Conservation (phyloP, 345 rosid species). For the Angophora floribunda region DNA sequence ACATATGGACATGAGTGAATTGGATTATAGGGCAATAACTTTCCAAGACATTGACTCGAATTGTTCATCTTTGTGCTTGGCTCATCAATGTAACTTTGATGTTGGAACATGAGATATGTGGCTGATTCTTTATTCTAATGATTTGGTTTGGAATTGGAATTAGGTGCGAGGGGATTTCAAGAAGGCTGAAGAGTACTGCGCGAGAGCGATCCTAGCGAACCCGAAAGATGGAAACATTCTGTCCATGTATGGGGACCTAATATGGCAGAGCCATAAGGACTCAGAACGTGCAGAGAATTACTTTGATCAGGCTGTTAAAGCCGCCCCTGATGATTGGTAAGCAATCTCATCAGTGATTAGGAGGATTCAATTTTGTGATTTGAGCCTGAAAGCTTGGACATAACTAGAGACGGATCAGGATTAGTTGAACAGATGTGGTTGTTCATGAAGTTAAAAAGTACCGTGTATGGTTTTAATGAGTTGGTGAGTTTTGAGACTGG, state of each 20-base stretch:
- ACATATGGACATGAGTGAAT: background rate
- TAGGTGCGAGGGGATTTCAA: conserved; percentile 56
- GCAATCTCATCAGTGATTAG: background rate
- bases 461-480: background rate
- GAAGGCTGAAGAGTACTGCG: conserved; percentile 83
- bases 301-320: conserved; percentile 73
- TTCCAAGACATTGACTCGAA: background rate
- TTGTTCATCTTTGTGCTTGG: background rate
- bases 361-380: background rate
- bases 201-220: conserved; percentile 57
- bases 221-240: conserved; percentile 65
- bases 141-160: conserved; percentile 1
- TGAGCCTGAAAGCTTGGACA: background rate
- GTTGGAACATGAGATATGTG: background rate
- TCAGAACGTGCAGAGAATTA: conserved; percentile 62
- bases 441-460: background rate
- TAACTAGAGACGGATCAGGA: background rate
- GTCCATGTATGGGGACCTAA: conserved; percentile 75
- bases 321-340: conserved; percentile 82
- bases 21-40: background rate
- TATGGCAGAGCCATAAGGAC: conserved; percentile 70
- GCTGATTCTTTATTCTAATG: background rate
- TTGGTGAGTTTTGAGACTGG: background rate
- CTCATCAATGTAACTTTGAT: background rate
- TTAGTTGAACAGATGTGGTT: background rate